Conservation (phyloP, 1,284 basidiomycete species). For the Irpex lacteus region DNA sequence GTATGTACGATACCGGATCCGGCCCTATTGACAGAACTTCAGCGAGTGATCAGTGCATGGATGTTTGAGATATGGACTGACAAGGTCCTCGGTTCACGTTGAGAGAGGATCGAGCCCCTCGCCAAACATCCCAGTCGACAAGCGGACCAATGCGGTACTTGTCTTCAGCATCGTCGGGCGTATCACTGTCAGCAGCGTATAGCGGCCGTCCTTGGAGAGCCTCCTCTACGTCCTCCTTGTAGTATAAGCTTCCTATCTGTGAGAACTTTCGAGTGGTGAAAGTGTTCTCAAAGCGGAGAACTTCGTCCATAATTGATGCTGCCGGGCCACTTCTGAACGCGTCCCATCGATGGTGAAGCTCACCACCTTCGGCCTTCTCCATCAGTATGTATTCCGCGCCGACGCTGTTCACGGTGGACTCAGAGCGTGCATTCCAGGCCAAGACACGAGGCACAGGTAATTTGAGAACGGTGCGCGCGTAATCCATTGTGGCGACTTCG, state of each 20-base stretch:
- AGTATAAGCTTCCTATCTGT: slow-evolving; percentile 35
- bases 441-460: slow-evolving; percentile 33
- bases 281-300: slow-evolving; percentile 16
- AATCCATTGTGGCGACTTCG: slow-evolving; percentile 41
- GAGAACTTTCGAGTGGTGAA: slow-evolving; percentile 25
- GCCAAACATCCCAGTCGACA: slow-evolving; percentile 25
- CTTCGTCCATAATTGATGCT: neutral
- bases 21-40: slow-evolving; percentile 6
- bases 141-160: slow-evolving; percentile 26
- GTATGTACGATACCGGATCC: slow-evolving; percentile 12
- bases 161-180: slow-evolving; percentile 13
- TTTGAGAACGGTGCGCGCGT: slow-evolving; percentile 25
- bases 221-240: slow-evolving; percentile 29
- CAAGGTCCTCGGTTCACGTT: slow-evolving; percentile 27
- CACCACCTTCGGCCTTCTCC: slow-evolving; percentile 32
- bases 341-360: slow-evolving; percentile 22
- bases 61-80: slow-evolving; percentile 13
- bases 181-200: slow-evolving; percentile 10
- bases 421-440: slow-evolving; percentile 26
- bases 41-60: neutral
- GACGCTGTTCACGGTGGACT: slow-evolving; percentile 21
- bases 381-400: slow-evolving; percentile 40
- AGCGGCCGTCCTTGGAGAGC: slow-evolving; percentile 20
- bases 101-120: slow-evolving; percentile 20
- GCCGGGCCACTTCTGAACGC: neutral